A percentile compares a stretch with the other conserved stretches of the same genome.
phyloP scores from a whole-genome alignment of 2,329 filamentous ascomycete genomes.

The Aureobasidium sp. region DNA sequence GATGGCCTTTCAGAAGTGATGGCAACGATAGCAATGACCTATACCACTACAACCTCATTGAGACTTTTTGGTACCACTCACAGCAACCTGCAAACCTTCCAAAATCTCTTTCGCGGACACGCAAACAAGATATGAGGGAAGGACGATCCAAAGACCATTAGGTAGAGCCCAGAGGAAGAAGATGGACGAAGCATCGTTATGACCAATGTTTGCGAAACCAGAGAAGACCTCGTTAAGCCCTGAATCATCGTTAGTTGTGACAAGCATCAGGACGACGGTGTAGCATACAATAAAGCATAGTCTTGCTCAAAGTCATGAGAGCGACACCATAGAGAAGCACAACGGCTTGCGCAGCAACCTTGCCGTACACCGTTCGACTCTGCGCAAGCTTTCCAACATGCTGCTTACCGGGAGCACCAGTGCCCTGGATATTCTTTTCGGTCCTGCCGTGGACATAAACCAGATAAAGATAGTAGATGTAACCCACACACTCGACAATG shows the following conservation, averaged over 20 bases:
- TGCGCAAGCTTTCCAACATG: slow-evolving; percentile 39
- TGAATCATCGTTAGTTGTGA: neutral
- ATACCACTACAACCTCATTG: neutral
- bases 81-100: slow-evolving; percentile 45
- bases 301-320: slow-evolving; percentile 61
- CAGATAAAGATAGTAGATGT: slow-evolving; percentile 53
- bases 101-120: slow-evolving; percentile 54
- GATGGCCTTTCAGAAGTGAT: too few relatives aligned
- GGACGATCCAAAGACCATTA: slow-evolving; percentile 46
- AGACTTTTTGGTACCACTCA: slow-evolving; percentile 22
- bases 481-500: slow-evolving; percentile 57
- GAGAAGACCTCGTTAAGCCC: slow-evolving; percentile 51
- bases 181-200: slow-evolving; percentile 48
- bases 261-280: neutral
- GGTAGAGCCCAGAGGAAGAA: slow-evolving; percentile 56
- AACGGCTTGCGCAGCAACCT: slow-evolving; percentile 46
- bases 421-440: slow-evolving; percentile 25
- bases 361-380: slow-evolving; percentile 43
- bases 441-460: slow-evolving; percentile 35
- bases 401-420: slow-evolving; percentile 33
- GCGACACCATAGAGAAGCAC: slow-evolving; percentile 52
- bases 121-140: slow-evolving; percentile 56
- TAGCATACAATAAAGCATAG: slow-evolving; percentile 53
- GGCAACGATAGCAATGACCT: too few relatives aligned
- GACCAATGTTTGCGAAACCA: slow-evolving; percentile 53